Evolutionary conservation across 768 basidiomycete genomes (phyloP), one percentile per base, ranked within the genome.

Genomic region (Podaxis sp.): DNA sequence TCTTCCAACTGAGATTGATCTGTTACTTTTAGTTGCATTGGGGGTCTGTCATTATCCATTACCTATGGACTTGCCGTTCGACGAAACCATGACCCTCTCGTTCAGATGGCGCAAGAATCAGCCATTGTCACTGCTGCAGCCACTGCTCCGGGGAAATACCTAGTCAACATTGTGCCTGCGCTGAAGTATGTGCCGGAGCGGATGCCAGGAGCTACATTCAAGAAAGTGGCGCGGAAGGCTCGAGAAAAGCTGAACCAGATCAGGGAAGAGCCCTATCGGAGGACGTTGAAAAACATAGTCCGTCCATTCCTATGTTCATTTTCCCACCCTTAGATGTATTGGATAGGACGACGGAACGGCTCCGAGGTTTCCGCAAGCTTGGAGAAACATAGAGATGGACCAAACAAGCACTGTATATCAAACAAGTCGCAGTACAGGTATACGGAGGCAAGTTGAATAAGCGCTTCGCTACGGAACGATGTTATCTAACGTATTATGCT

Each of bases 101-200:
- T 64, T 36, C 37, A 35, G 18, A 10, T 57, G n/a, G 47, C 63
- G 9, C 51, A 61, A 50, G 51, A 53, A 25, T 32, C 56, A 10
- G 48, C 61, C 16, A 27, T 35, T 2, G 23, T 46, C n/a, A 38
- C 55, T 18, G 51, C 40, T 13, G 52, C 21, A 35, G 56, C 59
- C 18, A 48, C 36, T 1, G 51, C 51, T n/a, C 59, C 61, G 21
- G 63, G 63, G 0, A 61, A 42, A 16, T 64, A 51, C 48, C 47
- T 64, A 4, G 63, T 64, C 28, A 59, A 64, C 32, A 37, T 61
- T 18, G 46, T 64, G 27, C 59, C 63, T 40, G 18, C 40, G 4
- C 35, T 64, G 2, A 64, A 54, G 46, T 40, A 64, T 18, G 59
- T 64, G n/a, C 63, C 63, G 14, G 59, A 61, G 7, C 61, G 63